Evolutionary conservation across 2,329 filamentous ascomycete genomes (phyloP).

Genomic region (Aulographum hederae): DNA sequence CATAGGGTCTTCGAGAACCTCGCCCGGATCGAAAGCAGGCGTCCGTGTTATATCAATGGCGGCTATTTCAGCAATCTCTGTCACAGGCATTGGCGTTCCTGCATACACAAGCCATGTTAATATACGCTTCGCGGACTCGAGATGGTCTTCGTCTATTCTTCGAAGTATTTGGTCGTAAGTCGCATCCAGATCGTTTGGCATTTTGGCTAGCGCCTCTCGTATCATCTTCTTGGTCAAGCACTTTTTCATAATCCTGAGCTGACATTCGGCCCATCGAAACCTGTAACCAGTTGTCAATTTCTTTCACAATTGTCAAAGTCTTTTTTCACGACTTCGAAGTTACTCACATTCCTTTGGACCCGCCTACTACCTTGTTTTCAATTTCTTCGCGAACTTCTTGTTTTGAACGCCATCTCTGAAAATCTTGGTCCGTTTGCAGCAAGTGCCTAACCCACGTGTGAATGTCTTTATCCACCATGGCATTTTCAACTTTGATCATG

Average conservation of each 20-base stretch:
- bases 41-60: constrained; percentile 11
- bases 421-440: constrained; percentile 14
- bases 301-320: not conserved
- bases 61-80: constrained; percentile 12
- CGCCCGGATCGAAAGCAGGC: constrained; percentile 15
- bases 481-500: constrained; percentile 10
- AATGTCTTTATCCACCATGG: constrained; percentile 13
- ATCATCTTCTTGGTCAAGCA: constrained; percentile 11
- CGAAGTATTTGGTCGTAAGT: constrained; percentile 18
- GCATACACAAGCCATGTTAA: constrained; percentile 11
- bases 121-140: constrained; percentile 6
- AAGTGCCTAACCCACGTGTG: constrained; percentile 12
- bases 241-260: constrained; percentile 6
- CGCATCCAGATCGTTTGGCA: constrained; percentile 12
- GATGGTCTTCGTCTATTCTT: constrained; percentile 9
- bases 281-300: constrained; percentile 3
- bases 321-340: no score
- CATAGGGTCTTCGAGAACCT: constrained; percentile 15
- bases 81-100: constrained; percentile 6
- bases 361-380: constrained; percentile 9
- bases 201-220: constrained; percentile 13
- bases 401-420: constrained; percentile 12
- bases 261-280: constrained; percentile 7
- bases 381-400: constrained; percentile 9
- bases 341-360: constrained; percentile 17